Evolutionary conservation across 352 stramenopile species (phyloP), one percentile per base, ranked within the genome.

Genomic region (Phytophthora citrophthora): DNA sequence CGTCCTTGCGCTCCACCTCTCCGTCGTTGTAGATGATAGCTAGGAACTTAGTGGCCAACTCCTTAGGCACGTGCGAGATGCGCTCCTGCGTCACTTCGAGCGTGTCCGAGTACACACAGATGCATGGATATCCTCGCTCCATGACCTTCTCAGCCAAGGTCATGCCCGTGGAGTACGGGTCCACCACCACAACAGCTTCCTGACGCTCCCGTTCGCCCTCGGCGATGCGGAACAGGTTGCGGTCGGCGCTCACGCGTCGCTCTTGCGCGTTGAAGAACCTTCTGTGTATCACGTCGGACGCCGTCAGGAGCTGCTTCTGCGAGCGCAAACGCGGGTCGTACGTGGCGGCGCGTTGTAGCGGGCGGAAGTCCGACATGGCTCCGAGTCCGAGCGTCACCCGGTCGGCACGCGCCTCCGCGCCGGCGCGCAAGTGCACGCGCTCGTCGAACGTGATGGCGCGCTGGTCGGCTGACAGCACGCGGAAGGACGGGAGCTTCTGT

Each of bases 121-220:
- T 62, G 67, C 74, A 86, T 1, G 76, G 83, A 67, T 95, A 98
- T 26, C 94, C 96, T 40, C 90, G 87, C 49, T 81, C 86, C 45
- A 89, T 56, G 1, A 95, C 90, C 58, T 95, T 88, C 56, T 97
- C 77, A 1, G 91, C 95, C 23, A 99, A 70, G 44, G 97, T 87
- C 70, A 91, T 95, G 58, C 95, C 97, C 45, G 96, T 98, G 0
- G 91, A 97, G 74, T 98, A 99, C 5, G 96, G 95, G 66, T 98
- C 94, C 9, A 99, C 89, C 31, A 99, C 77, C n/a, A 98, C 91
- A 11, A 98, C 82, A 8, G 88, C 87, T n/a, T 85, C 60, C 26
- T 66, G 58, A 5, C 53, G 56, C 38, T 77, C 71, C 29, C 58
- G 60, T 18, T 76, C 65, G 16, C 45, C 44, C 61, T 89, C 77